These are phyloP conservation scores for Pichia deserticola DNA, from an alignment of 805 yeast genomes.

Conservation along the genomic window DNA sequence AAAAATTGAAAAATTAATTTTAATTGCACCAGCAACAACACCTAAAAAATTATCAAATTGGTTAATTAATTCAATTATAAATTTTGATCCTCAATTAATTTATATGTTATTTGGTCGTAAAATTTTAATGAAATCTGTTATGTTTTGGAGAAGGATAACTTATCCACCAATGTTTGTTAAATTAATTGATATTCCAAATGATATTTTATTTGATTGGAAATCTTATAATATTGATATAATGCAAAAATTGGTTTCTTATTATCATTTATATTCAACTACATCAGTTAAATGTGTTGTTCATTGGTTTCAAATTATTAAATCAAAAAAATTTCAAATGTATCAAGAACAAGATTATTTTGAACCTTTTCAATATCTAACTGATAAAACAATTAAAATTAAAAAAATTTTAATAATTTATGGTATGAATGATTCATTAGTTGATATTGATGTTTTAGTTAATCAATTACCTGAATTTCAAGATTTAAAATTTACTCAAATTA, in stretches of 20 bases:
- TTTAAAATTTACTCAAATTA: constrained; percentile 6
- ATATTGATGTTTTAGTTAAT: constrained; percentile 62
- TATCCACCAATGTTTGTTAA: constrained; percentile 70
- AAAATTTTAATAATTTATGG: constrained; percentile 83
- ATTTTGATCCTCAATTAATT: constrained; percentile 70
- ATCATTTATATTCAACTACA: constrained; percentile 86
- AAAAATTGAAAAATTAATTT: constrained; percentile 41
- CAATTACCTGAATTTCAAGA: constrained; percentile 31
- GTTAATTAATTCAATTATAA: constrained; percentile 66
- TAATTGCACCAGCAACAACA: constrained; percentile 86
- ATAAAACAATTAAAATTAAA: constrained; percentile 44
- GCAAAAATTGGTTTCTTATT: constrained; percentile 75
- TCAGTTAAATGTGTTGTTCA: constrained; percentile 91
- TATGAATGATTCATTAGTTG: constrained; percentile 74
- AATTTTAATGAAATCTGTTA: constrained; percentile 53
- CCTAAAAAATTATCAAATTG: constrained; percentile 79
- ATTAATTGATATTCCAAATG: constrained; percentile 64
- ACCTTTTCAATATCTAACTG: constrained; percentile 31
- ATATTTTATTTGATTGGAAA: constrained; percentile 72
- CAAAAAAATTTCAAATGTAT: constrained; percentile 80
- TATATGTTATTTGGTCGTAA: constrained; percentile 68
- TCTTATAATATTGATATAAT: constrained; percentile 59
- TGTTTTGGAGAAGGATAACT: constrained; percentile 69
- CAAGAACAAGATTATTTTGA: constrained; percentile 63
- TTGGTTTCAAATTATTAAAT: constrained; percentile 86